Conservation (phyloP, 371 early-diverging fungal genomes). For the Mucor indicus region DNA sequence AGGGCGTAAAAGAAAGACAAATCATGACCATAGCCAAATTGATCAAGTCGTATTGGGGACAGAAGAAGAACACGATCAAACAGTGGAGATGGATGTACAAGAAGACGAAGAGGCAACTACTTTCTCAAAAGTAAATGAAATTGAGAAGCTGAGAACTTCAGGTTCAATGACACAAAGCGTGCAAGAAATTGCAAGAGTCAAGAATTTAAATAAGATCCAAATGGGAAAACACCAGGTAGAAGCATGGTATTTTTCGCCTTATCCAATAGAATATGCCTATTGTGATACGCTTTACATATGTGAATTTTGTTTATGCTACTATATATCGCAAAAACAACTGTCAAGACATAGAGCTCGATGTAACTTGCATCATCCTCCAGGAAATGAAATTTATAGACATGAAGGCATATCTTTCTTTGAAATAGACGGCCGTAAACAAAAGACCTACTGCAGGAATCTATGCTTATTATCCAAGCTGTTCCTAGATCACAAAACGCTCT, state of each 20-base stretch:
- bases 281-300: conserved; percentile 81
- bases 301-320: conserved; percentile 90
- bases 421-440: conserved; percentile 85
- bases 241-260: conserved; percentile 98
- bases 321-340: conserved; percentile 63
- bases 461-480: conserved; percentile 94
- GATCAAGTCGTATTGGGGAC: conserved; percentile 13
- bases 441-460: conserved; percentile 85
- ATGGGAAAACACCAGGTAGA: conserved; percentile 96
- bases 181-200: conserved; percentile 89
- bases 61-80: conserved; percentile 15
- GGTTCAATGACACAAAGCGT: conserved; percentile 96
- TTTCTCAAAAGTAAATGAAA: conserved; percentile 84
- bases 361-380: conserved; percentile 89
- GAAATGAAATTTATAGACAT: conserved; percentile 89
- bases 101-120: conserved; percentile 30
- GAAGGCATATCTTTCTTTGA: conserved; percentile 89
- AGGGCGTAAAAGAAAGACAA: conserved; percentile 3
- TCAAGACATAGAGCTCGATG: conserved; percentile 76
- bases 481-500: conserved; percentile 99
- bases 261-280: conserved; percentile 81
- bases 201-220: conserved; percentile 89
- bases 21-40: conserved; percentile 5
- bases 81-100: conserved; percentile 8
- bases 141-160: conserved; percentile 86